Conservation (phyloP, 1,284 basidiomycete species). For the Apiotrichum montevideense region DNA sequence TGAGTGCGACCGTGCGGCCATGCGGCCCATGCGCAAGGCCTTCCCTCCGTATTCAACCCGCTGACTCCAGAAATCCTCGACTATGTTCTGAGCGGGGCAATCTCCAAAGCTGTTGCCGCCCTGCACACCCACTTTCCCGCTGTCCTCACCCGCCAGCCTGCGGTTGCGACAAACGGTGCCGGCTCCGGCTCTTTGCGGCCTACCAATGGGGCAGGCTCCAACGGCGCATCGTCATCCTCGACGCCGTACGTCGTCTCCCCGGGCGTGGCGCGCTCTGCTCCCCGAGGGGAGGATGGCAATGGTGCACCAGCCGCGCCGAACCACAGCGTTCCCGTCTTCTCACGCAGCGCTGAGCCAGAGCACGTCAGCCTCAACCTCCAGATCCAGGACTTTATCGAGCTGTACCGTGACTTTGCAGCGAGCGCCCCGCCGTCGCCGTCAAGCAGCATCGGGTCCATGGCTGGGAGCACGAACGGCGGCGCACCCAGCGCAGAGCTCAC, state of each 20-base stretch:
- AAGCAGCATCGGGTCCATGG: slow-evolving; percentile 24
- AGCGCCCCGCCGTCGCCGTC: slow-evolving; percentile 27
- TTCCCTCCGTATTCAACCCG: too few relatives aligned
- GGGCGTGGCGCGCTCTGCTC: not conserved
- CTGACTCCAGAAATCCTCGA: slow-evolving; percentile 24
- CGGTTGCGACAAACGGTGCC: not conserved
- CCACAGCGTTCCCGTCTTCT: slow-evolving; percentile 28
- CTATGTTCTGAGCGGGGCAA: slow-evolving; percentile 36
- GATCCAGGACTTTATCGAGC: slow-evolving; percentile 43
- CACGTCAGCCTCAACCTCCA: slow-evolving; percentile 43
- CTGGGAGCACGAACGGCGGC: slow-evolving; percentile 4
- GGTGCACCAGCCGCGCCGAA: not conserved
- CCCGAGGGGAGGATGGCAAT: not conserved
- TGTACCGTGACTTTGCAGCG: slow-evolving; percentile 21
- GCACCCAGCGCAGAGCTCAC: slow-evolving; percentile 28
- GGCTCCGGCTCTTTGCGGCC: not conserved
- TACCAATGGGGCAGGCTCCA: slow-evolving; percentile 1
- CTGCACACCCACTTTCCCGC: slow-evolving; percentile 35
- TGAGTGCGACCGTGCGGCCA: slow-evolving; percentile 12
- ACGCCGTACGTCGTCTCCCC: not conserved
- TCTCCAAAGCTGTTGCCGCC: slow-evolving; percentile 30
- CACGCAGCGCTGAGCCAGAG: slow-evolving; percentile 23
- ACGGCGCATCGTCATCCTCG: not conserved
- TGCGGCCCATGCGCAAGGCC: too few relatives aligned
- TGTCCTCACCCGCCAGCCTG: slow-evolving; percentile 19